Percentiles rank a stretch among this genome's conserved stretches.
Evolutionary conservation across 2,329 filamentous ascomycete species (phyloP).

Genomic region (Ophiocordyceps sinensis): DNA sequence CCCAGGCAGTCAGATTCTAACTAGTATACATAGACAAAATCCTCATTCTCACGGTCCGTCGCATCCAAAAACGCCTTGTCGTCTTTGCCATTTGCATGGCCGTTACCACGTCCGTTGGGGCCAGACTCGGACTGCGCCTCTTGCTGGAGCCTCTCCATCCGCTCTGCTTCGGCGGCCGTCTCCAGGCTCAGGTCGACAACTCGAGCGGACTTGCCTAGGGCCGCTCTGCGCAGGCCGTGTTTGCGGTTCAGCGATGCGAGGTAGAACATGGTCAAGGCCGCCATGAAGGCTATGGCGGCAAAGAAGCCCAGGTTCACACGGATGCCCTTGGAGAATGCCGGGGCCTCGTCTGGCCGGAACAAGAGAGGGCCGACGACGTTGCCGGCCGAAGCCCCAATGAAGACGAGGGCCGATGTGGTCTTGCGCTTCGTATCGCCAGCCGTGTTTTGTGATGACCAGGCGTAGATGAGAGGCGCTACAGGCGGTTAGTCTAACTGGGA

Average conservation of each 20-base stretch:
- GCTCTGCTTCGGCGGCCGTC: constrained; percentile 25
- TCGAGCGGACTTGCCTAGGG: constrained; percentile 43
- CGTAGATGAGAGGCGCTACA: constrained; percentile 40
- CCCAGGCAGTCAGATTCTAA: constrained; percentile 3
- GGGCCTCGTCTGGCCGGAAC: constrained; percentile 38
- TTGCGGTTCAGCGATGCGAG: constrained; percentile 37
- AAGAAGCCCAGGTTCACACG: constrained; percentile 48
- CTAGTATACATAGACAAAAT: constrained; percentile 47
- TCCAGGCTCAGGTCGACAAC: constrained; percentile 46
- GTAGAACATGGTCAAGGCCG: constrained; percentile 26
- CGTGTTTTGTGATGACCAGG: constrained; percentile 48
- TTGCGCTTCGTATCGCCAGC: constrained; percentile 59
- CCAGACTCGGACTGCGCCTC: constrained; percentile 2
- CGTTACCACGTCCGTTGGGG: neutral
- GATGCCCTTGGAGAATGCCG: constrained; percentile 33
- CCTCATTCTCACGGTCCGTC: constrained; percentile 47
- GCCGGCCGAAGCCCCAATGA: constrained; percentile 49
- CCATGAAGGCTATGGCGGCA: constrained; percentile 39
- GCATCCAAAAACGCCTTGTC: constrained; percentile 28
- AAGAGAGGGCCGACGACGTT: constrained; percentile 53
- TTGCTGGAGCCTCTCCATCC: constrained; percentile 16
- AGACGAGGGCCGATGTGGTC: constrained; percentile 47
- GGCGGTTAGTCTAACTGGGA: constrained; percentile 4
- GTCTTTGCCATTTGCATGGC: constrained; percentile 2
- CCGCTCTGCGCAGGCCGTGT: constrained; percentile 38